A percentile compares a stretch with the other conserved stretches of the same genome.
Evolutionary conservation across 2,329 filamentous ascomycete species (phyloP).

Genomic region (Elsinoe necatrix): DNA sequence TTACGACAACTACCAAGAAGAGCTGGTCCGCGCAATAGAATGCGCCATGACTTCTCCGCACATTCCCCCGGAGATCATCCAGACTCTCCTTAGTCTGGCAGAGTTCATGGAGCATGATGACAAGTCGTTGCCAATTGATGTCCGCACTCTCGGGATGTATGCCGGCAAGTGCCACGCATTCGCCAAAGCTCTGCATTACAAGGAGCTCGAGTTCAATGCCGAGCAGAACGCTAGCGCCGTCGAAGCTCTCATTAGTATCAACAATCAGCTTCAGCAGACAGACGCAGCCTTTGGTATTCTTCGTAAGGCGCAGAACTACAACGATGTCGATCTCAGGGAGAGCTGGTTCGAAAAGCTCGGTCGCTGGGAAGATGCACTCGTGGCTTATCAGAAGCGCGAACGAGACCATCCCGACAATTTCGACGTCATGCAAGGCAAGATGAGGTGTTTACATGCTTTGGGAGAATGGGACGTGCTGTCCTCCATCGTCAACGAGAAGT

Average conservation of each 20-base stretch:
- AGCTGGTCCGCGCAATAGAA: slow-evolving; percentile 91
- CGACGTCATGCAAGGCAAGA: slow-evolving; percentile 98
- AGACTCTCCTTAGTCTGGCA: slow-evolving; percentile 86
- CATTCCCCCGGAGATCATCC: slow-evolving; percentile 89
- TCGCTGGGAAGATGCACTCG: slow-evolving; percentile 93
- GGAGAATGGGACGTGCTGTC: slow-evolving; percentile 96
- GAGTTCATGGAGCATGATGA: slow-evolving; percentile 99
- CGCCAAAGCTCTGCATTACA: slow-evolving; percentile 96
- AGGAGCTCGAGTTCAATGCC: slow-evolving; percentile 95
- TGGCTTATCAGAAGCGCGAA: slow-evolving; percentile 84
- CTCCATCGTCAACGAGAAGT: slow-evolving; percentile 80
- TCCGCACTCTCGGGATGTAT: slow-evolving; percentile 85
- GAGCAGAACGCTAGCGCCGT: slow-evolving; percentile 94
- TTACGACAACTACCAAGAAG: slow-evolving; percentile 94
- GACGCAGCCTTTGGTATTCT: slow-evolving; percentile 97
- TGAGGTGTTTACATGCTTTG: slow-evolving; percentile 93
- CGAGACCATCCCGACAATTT: slow-evolving; percentile 62
- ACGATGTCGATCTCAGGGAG: slow-evolving; percentile 91
- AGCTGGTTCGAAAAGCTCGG: slow-evolving; percentile 99
- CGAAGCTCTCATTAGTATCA: slow-evolving; percentile 96
- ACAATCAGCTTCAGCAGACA: slow-evolving; percentile 98
- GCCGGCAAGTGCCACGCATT: slow-evolving; percentile 96
- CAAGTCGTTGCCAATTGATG: slow-evolving; percentile 95
- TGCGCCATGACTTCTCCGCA: slow-evolving; percentile 90
- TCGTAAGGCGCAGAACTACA: slow-evolving; percentile 88